Base-by-base conservation (phyloP, 495 filamentous ascomycete genomes). In the Cercophora sp. region DNA sequence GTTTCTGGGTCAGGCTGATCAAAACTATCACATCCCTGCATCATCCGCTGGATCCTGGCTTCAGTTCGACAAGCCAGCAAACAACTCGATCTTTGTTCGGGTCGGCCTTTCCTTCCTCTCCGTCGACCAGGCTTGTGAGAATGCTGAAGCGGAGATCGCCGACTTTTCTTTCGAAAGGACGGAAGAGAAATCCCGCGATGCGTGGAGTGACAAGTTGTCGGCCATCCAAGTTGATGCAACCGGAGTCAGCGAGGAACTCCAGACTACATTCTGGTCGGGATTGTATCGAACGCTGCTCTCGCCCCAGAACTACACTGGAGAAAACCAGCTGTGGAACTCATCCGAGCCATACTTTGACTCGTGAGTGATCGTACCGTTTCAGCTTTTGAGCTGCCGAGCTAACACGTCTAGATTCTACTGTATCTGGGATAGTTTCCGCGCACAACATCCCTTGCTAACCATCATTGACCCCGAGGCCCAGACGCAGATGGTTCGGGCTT, bases 281-380 rank as follows among this genome's bases (percentile, higher is more conserved):
- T 57, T 82, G 4, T 88, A 88, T 58, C 72, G 85, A 16, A 74
- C 81, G 2, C 64, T 86, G 67, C 74, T 87, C 26, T 82, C 76
- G 15, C 85, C 85, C 6, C 85, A 88, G 64, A 84, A 89, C 48
- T 87, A 87, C 56, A 89, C 85, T 0, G 84, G 85, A 1, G 86
- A 89, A 58, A 89, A 89, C 39, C 85, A 78, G 29, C 64, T 85
- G 2, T 89, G 86, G 86, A 58, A 83, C 18, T 85, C 81, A 16
- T 68, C 71, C 0, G 86, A 88, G 62, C 85, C 86, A n/a, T 88
- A 89, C 52, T 89, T 81, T 55, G 85, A 89, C 57, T 84, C 69
- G 42, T 74, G 25, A 48, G 55, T 76, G 3, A 59, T 82, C 60
- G 60, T 31, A 62, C 55, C 2, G 51, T 63, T 63, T 26, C 56